These are phyloP conservation scores for Paramyrothecium roridum DNA, from an alignment of 2,329 filamentous ascomycete genomes.

Conservation along the genomic window DNA sequence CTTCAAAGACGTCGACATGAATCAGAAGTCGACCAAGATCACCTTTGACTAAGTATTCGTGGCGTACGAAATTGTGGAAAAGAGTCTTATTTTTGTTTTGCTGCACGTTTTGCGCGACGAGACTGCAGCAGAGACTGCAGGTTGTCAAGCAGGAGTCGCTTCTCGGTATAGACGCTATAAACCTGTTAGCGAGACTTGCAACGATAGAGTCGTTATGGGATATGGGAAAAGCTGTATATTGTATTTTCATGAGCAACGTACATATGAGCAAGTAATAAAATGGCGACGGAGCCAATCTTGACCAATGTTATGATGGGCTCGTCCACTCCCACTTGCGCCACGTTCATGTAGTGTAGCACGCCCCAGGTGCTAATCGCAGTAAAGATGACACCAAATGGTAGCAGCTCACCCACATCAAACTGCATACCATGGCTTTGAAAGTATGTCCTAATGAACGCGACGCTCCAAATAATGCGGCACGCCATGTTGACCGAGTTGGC, in stretches of 20 bases:
- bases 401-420: slow-evolving; percentile 19
- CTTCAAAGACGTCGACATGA: slow-evolving; percentile 84
- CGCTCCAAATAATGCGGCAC: slow-evolving; percentile 80
- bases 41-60: slow-evolving; percentile 67
- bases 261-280: slow-evolving; percentile 54
- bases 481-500: slow-evolving; percentile 91
- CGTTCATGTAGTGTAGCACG: slow-evolving; percentile 20
- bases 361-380: slow-evolving; percentile 22
- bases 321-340: slow-evolving; percentile 16
- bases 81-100: slow-evolving; percentile 21
- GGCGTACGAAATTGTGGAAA: slow-evolving; percentile 1
- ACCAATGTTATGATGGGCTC: slow-evolving; percentile 33
- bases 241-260: slow-evolving; percentile 42
- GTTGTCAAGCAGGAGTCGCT: slow-evolving; percentile 49
- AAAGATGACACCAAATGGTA: slow-evolving; percentile 22
- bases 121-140: slow-evolving; percentile 25
- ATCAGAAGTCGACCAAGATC: slow-evolving; percentile 85
- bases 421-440: slow-evolving; percentile 45
- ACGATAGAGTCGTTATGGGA: slow-evolving; percentile 6
- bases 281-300: slow-evolving; percentile 46
- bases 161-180: slow-evolving; percentile 50
- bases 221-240: neutral
- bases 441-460: slow-evolving; percentile 65
- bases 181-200: neutral
- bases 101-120: neutral